These are phyloP conservation scores for Fusarium napiforme DNA, from an alignment of 2,329 filamentous ascomycete genomes.

Conservation along the genomic window DNA sequence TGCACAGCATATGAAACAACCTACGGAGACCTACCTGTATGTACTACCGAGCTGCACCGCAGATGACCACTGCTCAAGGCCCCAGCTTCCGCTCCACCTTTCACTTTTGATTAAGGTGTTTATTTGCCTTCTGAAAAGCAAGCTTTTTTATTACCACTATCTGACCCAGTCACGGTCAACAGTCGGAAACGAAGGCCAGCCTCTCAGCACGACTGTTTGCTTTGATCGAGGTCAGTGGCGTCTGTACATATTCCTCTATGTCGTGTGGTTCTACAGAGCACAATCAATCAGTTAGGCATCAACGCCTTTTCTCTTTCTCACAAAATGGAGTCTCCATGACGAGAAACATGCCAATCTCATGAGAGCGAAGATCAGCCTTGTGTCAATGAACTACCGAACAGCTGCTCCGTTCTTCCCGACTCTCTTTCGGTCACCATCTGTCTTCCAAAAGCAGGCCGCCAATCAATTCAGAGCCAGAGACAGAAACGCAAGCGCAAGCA, in stretches of 20 bases:
- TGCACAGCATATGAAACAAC: conserved; percentile 18
- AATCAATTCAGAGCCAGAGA: neutral
- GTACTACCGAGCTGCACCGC: conserved; percentile 38
- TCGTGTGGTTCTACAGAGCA: neutral
- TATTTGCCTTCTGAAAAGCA: conserved; percentile 23
- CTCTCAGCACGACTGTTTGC: neutral
- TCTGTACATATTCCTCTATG: neutral
- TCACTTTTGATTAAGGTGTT: conserved; percentile 37
- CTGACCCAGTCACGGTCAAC: neutral
- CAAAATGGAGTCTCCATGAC: neutral
- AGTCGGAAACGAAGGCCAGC: neutral
- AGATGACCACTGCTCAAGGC: conserved; percentile 29
- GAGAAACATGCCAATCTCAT: conserved; percentile 7
- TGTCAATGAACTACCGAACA: conserved; percentile 14
- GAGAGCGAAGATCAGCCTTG: conserved; percentile 20
- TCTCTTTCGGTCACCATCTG: conserved; percentile 10
- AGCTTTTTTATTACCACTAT: conserved; percentile 15
- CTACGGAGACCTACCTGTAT: neutral
- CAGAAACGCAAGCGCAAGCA: conserved; percentile 2
- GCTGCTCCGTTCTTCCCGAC: conserved; percentile 3
- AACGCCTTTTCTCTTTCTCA: neutral
- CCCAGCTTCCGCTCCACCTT: conserved; percentile 34
- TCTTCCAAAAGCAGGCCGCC: conserved; percentile 10
- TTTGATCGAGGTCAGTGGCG: neutral
- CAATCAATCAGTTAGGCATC: conserved; percentile 22